Evolutionary conservation across 2,329 filamentous ascomycete species (phyloP), one percentile per base, ranked within the genome.

Genomic region (Paracoccidioides brasiliensis): DNA sequence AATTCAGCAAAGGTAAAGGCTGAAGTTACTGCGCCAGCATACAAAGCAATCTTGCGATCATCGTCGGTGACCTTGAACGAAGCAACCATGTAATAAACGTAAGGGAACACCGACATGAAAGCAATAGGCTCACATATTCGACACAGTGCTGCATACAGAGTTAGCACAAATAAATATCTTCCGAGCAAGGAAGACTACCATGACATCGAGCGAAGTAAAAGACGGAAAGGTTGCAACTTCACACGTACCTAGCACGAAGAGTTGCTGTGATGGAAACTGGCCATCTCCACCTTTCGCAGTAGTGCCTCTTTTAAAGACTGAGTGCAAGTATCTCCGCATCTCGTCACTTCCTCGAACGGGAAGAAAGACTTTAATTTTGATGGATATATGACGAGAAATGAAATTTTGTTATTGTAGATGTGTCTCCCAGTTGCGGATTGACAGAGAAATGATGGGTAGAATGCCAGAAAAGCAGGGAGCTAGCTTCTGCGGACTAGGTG

Each of bases 51-150:
- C 67, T 86, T 83, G 64, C 80, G 83, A 60, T 86, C 77, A 67
- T 90, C 83, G 49, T 88, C 78, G 59, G 90, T 88, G 67, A 95
- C 84, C 65, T 87, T 78, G 72, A 97, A 97, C 59, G 90, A 89
- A 65, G 90, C 79, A 63, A 97, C 86, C 93, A 98, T 97, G 76
- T 87, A 91, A 76, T 95, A 97, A 64, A 95, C 90, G 72, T 97
- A 98, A 1, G 93, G 93, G 69, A 98, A 97, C 64, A 97, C 96
- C 54, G 90, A 96, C 89, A 96, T 97, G 78, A 98, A 97, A 5
- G 93, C 93, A 70, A 98, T 97, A 53, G 93, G 93, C 70, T 98
- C 93, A 77, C 90, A 96, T 76, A 98, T 91, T 67, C 93, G 85
- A 74, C 90, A 95, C 66, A 95, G 79, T 48, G 90, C 90, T 94